phyloP scores from a whole-genome alignment of 371 early-diverging fungal species.

The Syncephalastrum contaminatum region DNA sequence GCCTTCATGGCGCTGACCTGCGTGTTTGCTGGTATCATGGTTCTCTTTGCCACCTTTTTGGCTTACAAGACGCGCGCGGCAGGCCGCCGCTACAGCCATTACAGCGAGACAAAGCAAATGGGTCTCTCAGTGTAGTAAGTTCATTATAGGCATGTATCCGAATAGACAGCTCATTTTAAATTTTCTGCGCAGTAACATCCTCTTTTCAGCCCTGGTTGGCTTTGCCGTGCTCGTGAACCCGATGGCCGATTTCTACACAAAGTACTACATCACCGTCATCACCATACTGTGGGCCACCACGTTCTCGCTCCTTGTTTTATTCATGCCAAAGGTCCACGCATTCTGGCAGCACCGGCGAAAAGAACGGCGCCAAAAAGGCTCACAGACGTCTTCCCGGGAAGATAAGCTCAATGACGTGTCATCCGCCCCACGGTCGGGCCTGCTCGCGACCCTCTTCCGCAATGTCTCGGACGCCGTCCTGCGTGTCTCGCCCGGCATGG shows the following conservation, averaged over 20 bases:
- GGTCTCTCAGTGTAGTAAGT: conserved; percentile 65
- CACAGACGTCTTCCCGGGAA: conserved; percentile 6
- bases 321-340: conserved; percentile 55
- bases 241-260: conserved; percentile 50
- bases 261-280: conserved; percentile 51
- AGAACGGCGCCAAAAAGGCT: conserved; percentile 5
- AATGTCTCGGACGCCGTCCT: not conserved
- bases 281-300: conserved; percentile 57
- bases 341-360: conserved; percentile 22
- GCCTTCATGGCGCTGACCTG: conserved; percentile 31
- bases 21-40: conserved; percentile 38
- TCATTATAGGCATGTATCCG: not conserved
- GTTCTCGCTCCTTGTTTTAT: conserved; percentile 52
- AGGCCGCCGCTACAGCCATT: conserved; percentile 48
- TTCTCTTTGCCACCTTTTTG: conserved; percentile 55
- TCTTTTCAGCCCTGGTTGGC: conserved; percentile 52
- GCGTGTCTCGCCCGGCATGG: not conserved
- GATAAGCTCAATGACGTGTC: not conserved
- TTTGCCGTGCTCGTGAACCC: conserved; percentile 54
- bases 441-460: too few species aligned
- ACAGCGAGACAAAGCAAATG: conserved; percentile 63
- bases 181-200: conserved; percentile 37
- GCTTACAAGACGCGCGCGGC: conserved; percentile 61
- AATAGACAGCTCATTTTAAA: not conserved
- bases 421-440: too few species aligned